Conservation (phyloP, 495 filamentous ascomycete species). For the Hypoxylon crocopeplum region DNA sequence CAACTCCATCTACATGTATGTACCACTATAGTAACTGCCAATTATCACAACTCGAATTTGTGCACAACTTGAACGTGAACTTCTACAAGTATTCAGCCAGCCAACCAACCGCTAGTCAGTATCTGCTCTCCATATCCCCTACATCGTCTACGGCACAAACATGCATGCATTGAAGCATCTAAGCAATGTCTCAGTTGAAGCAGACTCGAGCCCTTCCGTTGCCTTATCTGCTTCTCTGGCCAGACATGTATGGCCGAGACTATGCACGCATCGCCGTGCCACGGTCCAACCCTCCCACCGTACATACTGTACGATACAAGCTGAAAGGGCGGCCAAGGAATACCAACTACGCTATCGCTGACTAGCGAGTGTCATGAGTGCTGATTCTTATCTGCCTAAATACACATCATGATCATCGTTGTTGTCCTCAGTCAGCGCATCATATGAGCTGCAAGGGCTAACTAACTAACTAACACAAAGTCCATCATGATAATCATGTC, state of each 20-base stretch:
- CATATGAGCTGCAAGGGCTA: slow-evolving; percentile 27
- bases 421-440: slow-evolving; percentile 32
- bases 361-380: slow-evolving; percentile 15
- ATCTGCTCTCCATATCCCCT: too few species aligned
- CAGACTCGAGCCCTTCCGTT: too few species aligned
- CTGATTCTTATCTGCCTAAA: slow-evolving; percentile 17
- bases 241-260: too few species aligned
- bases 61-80: too few species aligned
- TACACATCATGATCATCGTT: slow-evolving; percentile 12
- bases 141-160: not conserved
- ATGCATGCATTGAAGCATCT: not conserved
- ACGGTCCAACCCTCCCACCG: not conserved
- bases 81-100: too few species aligned
- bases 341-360: slow-evolving; percentile 4
- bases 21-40: too few species aligned
- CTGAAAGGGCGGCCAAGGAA: slow-evolving; percentile 15
- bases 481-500: slow-evolving; percentile 11
- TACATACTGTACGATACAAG: slow-evolving; percentile 5
- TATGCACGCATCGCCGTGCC: not conserved
- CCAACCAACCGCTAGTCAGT: too few species aligned
- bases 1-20: too few species aligned
- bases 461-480: slow-evolving; percentile 20
- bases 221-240: not conserved
- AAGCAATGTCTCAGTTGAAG: not conserved
- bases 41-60: not conserved